Evolutionary conservation across 176 grass and related monocot genomes (phyloP), one percentile per base, ranked within the genome.

Genomic region (Dactylis glomerata): DNA sequence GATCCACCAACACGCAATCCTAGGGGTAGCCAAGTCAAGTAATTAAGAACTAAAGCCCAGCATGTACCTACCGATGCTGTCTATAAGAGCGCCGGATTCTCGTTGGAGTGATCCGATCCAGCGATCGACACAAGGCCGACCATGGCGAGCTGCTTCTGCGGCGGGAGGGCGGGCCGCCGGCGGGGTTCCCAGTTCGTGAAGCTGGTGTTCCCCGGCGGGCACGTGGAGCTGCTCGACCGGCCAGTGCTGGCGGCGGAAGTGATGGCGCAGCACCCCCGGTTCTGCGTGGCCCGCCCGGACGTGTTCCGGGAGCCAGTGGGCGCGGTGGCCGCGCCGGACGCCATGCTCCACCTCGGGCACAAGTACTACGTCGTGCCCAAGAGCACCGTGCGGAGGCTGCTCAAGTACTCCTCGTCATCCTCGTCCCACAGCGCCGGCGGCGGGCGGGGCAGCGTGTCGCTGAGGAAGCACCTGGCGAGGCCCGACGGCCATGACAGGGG

Each of bases 281-380:
- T 86, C 84, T 92, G 76, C 61, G 91, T 92, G 22, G 65, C 91
- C 27, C 82, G 68, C 0, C 87, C 91, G 1, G 87, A 92, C 36
- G 87, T 92, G 76, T 92, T 92, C 84, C 81, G 63, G 52, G 87
- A 89, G 28, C 91, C 91, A 11, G 44, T 24, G 0, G 81, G 75
- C 22, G 90, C 86, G 0, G 91, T 84, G 26, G 54, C 73, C 13
- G 36, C 87, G 46, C 90, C 90, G 8, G 81, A 92, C 70, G 20
- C 76, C 8, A 72, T 89, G 28, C 87, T 92, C 26, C 44, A 59
- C 61, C 77, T 87, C 0, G 87, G 91, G 0, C 55, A 73, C 28
- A 92, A 92, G 70, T 92, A 84, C 84, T 92, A 87, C 70, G 87
- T 87, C 36, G 91, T 92, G 33, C 87, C 91, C 2, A 42, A 26